These are phyloP conservation scores for Polyporus arcularius DNA, from an alignment of 768 basidiomycete species.

Conservation along the genomic window DNA sequence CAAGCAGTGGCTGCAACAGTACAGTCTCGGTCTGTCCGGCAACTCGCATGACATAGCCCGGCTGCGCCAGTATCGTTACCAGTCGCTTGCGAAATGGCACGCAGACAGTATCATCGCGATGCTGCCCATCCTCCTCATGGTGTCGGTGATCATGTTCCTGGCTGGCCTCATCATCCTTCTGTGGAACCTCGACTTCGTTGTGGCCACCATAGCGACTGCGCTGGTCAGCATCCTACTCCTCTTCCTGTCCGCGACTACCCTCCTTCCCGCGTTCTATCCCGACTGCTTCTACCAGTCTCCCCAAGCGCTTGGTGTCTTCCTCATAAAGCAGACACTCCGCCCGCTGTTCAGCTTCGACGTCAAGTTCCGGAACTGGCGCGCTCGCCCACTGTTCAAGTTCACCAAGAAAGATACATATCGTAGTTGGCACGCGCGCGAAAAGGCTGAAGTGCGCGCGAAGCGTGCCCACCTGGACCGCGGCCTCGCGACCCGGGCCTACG, in stretches of 20 bases:
- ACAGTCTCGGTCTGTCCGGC: constrained; percentile 18
- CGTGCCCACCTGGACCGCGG: background rate
- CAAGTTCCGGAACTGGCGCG: background rate
- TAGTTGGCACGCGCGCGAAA: background rate
- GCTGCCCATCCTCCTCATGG: constrained; percentile 22
- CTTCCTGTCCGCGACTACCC: constrained; percentile 3
- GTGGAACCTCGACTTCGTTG: constrained; percentile 18
- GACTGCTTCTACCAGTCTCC: constrained; percentile 21
- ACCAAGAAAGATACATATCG: background rate
- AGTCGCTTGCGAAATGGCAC: constrained; percentile 25
- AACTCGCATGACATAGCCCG: constrained; percentile 23
- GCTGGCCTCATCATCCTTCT: constrained; percentile 24
- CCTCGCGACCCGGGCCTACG: background rate
- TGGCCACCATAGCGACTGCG: constrained; percentile 13
- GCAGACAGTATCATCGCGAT: constrained; percentile 14
- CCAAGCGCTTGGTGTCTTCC: constrained; percentile 12
- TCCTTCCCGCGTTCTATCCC: constrained; percentile 7
- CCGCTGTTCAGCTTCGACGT: background rate
- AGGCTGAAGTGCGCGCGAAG: background rate
- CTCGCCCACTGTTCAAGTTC: no score
- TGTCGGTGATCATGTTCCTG: constrained; percentile 25
- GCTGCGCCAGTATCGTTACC: constrained; percentile 26
- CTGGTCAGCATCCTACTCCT: constrained; percentile 6
- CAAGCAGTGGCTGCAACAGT: constrained; percentile 30
- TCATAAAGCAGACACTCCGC: background rate